phyloP scores from a whole-genome alignment of 331 rosid species.

The Telfairia occidentalis region DNA sequence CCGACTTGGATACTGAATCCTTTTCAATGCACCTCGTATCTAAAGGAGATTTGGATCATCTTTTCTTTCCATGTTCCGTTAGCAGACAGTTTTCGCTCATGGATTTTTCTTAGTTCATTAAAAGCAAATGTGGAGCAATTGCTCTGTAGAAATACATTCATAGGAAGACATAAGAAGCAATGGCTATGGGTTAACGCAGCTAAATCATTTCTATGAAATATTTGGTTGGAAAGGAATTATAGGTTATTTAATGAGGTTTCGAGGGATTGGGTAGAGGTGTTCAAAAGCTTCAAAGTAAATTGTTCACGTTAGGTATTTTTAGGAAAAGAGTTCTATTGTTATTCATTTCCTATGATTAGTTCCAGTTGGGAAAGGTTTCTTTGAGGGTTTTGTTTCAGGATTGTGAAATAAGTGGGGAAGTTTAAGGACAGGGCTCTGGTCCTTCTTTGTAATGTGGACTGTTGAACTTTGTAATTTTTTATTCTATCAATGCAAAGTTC shows the following conservation, averaged over 20 bases:
- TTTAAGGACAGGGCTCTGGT: background rate
- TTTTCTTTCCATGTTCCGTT: background rate
- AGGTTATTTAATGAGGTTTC: background rate
- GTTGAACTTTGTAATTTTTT: background rate
- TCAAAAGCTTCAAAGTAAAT: background rate
- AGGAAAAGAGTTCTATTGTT: background rate
- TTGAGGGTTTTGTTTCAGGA: background rate
- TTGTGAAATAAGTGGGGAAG: background rate
- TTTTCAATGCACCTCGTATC: background rate
- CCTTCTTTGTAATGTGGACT: background rate
- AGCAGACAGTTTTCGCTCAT: background rate
- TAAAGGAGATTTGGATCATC: background rate
- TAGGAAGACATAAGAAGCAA: background rate
- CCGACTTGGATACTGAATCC: background rate
- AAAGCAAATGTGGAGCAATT: background rate
- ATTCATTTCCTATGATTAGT: background rate
- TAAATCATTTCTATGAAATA: background rate
- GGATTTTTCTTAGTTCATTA: background rate
- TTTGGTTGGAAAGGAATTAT: background rate
- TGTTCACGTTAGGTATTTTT: background rate
- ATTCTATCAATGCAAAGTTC: background rate
- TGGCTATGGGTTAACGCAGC: background rate
- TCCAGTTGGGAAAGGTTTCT: background rate
- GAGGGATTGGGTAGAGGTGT: background rate
- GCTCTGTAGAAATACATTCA: background rate